Conservation (phyloP, 306 rosid species). For the Glycine latifolia region DNA sequence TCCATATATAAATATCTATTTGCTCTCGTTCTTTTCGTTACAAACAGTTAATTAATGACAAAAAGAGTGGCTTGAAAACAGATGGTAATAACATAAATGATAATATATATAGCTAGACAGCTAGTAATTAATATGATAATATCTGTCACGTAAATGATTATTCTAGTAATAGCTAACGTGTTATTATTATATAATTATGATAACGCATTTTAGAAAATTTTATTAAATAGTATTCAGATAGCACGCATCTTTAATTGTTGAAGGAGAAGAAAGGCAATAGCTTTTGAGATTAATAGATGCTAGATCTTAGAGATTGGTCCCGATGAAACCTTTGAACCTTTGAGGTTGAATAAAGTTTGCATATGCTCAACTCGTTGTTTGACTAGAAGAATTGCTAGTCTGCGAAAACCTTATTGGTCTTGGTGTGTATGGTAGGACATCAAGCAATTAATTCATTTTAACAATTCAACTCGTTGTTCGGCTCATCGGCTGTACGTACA, state of each 20-base stretch:
- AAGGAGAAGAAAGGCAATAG: conserved; percentile 13
- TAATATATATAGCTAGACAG: neutral
- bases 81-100: neutral
- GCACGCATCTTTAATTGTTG: neutral
- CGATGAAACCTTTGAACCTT: neutral
- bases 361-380: neutral
- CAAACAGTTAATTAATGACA: neutral
- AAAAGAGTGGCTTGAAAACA: neutral
- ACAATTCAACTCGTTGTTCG: neutral
- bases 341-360: neutral
- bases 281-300: neutral
- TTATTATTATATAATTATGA: neutral
- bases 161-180: neutral
- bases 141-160: neutral
- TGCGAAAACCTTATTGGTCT: neutral
- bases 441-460: neutral
- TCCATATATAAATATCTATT: neutral
- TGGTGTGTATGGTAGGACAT: neutral
- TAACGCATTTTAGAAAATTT: neutral
- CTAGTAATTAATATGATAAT: neutral
- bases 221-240: neutral
- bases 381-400: neutral
- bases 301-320: neutral
- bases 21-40: neutral
- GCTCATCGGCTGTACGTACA: no score